Conservation (phyloP, 140 eudicot species). For the Bidens hawaiensis region DNA sequence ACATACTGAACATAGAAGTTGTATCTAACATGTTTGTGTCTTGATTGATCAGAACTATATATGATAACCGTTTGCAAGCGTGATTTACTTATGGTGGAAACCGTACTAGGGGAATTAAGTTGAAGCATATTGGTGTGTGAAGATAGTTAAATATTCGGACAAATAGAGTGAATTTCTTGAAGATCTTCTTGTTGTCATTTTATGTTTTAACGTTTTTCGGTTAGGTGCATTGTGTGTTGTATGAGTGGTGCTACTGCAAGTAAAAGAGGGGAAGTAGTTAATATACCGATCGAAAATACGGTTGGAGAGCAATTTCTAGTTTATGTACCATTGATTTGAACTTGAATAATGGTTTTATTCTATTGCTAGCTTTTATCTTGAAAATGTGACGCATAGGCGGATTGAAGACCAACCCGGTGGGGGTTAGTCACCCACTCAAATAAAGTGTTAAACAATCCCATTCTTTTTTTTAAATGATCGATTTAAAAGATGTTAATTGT, state of each 20-base stretch:
- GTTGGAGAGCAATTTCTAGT: background rate
- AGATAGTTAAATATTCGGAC: background rate
- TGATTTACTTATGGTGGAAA: too few species aligned
- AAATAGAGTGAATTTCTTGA: slow-evolving; percentile 1
- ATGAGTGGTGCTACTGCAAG: slow-evolving; percentile 16
- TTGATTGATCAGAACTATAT: slow-evolving; percentile 26
- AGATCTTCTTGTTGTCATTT: slow-evolving; percentile 7
- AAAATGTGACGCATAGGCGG: background rate
- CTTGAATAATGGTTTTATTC: background rate
- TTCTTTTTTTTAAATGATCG: too few species aligned
- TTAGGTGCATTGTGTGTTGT: slow-evolving; percentile 12
- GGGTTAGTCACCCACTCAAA: too few species aligned
- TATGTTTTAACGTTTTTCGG: background rate
- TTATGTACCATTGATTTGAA: slow-evolving; percentile 1
- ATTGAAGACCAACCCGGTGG: too few species aligned
- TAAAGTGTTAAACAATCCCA: too few species aligned
- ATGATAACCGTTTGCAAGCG: slow-evolving; percentile 9
- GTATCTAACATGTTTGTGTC: background rate
- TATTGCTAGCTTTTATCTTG: background rate
- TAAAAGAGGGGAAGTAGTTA: slow-evolving; percentile 12
- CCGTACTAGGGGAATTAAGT: too few species aligned
- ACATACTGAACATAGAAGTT: background rate
- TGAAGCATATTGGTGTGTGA: background rate
- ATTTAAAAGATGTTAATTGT: too few species aligned
- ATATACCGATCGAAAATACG: background rate